These are phyloP conservation scores for Heterobasidion annosum DNA, from an alignment of 1,284 basidiomycete species.

Conservation along the genomic window DNA sequence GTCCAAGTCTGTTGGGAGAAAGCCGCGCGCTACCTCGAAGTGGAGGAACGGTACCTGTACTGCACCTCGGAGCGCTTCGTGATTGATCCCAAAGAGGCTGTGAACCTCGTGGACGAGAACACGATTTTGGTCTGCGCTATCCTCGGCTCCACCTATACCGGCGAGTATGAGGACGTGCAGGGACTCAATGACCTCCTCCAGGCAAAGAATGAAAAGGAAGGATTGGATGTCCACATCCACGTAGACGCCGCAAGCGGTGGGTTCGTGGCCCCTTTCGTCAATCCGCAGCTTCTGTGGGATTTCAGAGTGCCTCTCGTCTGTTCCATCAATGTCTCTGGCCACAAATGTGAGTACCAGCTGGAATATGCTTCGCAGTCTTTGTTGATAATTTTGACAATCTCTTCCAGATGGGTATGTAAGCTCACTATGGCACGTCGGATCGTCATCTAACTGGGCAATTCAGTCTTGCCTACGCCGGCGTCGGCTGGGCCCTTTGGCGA, in stretches of 20 bases:
- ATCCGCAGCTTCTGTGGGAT: constrained; percentile 58
- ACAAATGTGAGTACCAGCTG: constrained; percentile 29
- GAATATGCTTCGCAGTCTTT: not conserved
- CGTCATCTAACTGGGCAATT: constrained; percentile 21
- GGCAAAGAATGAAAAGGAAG: constrained; percentile 20
- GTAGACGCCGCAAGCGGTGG: constrained; percentile 50
- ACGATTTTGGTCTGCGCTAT: constrained; percentile 58
- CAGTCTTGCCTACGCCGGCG: constrained; percentile 54
- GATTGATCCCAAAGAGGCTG: constrained; percentile 55
- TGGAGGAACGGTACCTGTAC: constrained; percentile 51
- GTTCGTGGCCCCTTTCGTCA: constrained; percentile 57
- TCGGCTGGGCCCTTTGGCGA: constrained; percentile 63
- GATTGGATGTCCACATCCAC: constrained; percentile 55
- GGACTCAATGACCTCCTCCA: constrained; percentile 10
- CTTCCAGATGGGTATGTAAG: not conserved
- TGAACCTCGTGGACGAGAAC: constrained; percentile 67
- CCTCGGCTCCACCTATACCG: constrained; percentile 62
- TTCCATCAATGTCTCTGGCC: constrained; percentile 57
- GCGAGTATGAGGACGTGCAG: constrained; percentile 63
- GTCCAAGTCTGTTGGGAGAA: constrained; percentile 66
- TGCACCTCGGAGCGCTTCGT: constrained; percentile 44
- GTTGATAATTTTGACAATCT: not conserved
- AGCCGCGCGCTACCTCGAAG: constrained; percentile 61
- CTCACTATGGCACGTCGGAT: not conserved
- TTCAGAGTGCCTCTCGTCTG: constrained; percentile 59